Evolutionary conservation across 495 filamentous ascomycete genomes (phyloP).

Genomic region (Astrothelium macrocarpum): DNA sequence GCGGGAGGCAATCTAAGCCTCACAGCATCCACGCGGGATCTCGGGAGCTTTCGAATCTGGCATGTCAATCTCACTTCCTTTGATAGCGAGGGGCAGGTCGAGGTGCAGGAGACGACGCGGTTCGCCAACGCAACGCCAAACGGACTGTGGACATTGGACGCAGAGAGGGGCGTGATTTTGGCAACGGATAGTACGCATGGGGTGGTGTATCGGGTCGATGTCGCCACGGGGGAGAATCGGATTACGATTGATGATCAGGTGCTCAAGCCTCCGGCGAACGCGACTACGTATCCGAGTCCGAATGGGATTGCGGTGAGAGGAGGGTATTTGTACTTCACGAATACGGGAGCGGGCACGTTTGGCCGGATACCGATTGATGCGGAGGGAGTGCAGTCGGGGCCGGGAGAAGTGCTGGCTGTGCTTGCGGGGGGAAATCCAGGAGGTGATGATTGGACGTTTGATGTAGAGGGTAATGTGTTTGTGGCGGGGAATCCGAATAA

Average conservation of each 20-base stretch:
- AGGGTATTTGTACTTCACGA: not conserved
- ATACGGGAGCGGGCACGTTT: not conserved
- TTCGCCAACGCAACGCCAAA: not conserved
- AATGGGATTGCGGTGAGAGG: not conserved
- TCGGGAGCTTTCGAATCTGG: conserved; percentile 1
- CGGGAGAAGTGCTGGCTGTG: not conserved
- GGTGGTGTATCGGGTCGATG: conserved; percentile 1
- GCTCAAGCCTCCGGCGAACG: not conserved
- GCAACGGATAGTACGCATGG: conserved; percentile 2
- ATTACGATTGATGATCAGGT: not conserved
- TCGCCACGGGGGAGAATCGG: not conserved
- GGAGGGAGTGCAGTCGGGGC: not conserved
- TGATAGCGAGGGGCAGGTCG: not conserved
- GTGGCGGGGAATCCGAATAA: not conserved
- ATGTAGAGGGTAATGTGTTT: not conserved
- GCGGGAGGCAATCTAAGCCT: not conserved
- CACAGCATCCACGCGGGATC: not conserved
- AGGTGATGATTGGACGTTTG: conserved; percentile 1
- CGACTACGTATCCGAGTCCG: not conserved
- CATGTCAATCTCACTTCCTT: not conserved
- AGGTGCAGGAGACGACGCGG: conserved; percentile 3
- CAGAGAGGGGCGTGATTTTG: not conserved
- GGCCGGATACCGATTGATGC: not conserved
- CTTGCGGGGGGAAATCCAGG: not conserved
- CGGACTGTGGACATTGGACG: not conserved